Percentiles rank a stretch among this genome's conserved stretches.
Conservation (phyloP, 179 eudicot species). For the Spinacia oleracea region DNA sequence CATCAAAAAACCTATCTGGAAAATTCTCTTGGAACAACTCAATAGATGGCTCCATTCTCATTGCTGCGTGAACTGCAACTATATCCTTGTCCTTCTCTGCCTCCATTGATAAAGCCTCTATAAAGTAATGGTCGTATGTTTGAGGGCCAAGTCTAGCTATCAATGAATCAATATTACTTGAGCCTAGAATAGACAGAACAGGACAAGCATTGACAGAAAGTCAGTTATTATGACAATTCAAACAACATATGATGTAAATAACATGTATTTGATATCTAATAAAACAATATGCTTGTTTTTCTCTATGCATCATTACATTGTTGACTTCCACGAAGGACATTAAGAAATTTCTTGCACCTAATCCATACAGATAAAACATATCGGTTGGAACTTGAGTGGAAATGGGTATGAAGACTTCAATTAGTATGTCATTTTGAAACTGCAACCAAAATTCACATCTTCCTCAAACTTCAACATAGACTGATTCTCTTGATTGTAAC, state of each 20-base stretch:
- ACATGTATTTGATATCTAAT: background rate
- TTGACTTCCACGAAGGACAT: background rate
- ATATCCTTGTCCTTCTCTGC: constrained; percentile 75
- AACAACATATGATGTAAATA: no score
- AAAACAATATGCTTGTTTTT: background rate
- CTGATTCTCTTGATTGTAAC: background rate
- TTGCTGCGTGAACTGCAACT: constrained; percentile 78
- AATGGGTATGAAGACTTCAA: background rate
- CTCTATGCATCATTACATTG: background rate
- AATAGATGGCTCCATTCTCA: constrained; percentile 68
- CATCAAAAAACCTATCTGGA: constrained; percentile 71
- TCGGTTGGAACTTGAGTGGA: background rate
- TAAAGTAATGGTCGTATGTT: constrained; percentile 68
- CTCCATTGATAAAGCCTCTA: constrained; percentile 56
- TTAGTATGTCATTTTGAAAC: background rate
- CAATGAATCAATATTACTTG: constrained; percentile 30
- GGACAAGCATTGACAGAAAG: background rate
- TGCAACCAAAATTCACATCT: background rate
- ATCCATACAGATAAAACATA: no score
- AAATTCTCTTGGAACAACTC: constrained; percentile 52
- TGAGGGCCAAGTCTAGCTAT: constrained; percentile 37
- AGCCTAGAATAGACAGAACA: constrained; percentile 35
- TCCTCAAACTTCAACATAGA: background rate
- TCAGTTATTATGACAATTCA: constrained; percentile 4
- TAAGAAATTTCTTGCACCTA: background rate